A percentile compares a stretch with the other conserved stretches of the same genome.
phyloP scores from a whole-genome alignment of 2,329 filamentous ascomycete species.

The Aspergillus japonicus region DNA sequence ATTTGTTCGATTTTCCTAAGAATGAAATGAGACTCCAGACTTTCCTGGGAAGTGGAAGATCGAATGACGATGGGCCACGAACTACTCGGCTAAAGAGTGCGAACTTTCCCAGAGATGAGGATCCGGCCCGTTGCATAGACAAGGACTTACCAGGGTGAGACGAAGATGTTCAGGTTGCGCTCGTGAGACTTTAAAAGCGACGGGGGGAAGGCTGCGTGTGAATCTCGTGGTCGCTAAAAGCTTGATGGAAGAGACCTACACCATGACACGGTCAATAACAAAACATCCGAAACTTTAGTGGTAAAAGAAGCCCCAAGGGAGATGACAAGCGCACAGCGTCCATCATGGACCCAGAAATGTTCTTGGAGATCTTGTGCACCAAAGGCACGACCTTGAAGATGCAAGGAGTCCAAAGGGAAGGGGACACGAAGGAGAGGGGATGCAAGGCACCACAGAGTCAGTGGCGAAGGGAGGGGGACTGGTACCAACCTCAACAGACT shows the following conservation, averaged over 20 bases:
- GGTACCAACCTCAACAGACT: conserved; percentile 32
- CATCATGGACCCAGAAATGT: conserved; percentile 26
- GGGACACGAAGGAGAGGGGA: conserved; percentile 28
- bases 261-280: conserved; percentile 35
- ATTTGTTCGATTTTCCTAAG: conserved; percentile 18
- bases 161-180: conserved; percentile 20
- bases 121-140: conserved; percentile 34
- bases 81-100: conserved; percentile 42
- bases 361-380: conserved; percentile 24
- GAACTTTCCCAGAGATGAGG: conserved; percentile 25
- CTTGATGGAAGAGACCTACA: conserved; percentile 24
- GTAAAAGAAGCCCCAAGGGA: conserved; percentile 23
- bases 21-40: conserved; percentile 17
- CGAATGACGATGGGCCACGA: conserved; percentile 32
- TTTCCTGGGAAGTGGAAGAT: conserved; percentile 32
- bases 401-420: conserved; percentile 33
- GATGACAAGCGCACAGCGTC: conserved; percentile 26
- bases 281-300: conserved; percentile 23
- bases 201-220: conserved; percentile 27
- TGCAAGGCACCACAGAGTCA: conserved; percentile 35
- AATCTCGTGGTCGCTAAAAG: conserved; percentile 22
- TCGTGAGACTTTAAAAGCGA: conserved; percentile 24
- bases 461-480: conserved; percentile 25
- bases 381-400: conserved; percentile 29
- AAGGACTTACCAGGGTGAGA: conserved; percentile 30